phyloP scores from a whole-genome alignment of 73 alveolate genomes.

The Tetrahymena malaccensis region DNA sequence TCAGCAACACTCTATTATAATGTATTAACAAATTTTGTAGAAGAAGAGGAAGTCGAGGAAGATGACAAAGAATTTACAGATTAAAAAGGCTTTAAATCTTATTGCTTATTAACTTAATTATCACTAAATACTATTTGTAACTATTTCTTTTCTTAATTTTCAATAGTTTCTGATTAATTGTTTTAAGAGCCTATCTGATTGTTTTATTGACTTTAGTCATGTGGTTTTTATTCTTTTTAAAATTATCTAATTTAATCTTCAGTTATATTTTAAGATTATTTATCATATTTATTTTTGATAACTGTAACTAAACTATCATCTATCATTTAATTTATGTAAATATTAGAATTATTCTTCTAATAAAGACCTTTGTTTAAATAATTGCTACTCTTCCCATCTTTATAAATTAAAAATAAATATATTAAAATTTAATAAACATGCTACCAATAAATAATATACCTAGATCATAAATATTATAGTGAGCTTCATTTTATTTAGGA shows the following conservation, averaged over 20 bases:
- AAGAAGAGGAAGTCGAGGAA: neutral
- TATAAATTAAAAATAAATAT: too few species aligned
- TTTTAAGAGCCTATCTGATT: neutral
- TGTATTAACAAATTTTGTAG: neutral
- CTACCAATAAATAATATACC: neutral
- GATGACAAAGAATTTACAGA: neutral
- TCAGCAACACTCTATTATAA: neutral
- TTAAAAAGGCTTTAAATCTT: neutral
- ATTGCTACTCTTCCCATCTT: neutral
- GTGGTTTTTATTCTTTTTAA: neutral
- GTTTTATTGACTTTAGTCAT: neutral
- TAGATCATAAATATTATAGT: neutral
- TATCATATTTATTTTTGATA: neutral
- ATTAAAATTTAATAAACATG: too few species aligned
- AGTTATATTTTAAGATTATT: neutral
- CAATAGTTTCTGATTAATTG: neutral
- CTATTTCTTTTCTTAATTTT: neutral
- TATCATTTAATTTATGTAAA: too few species aligned
- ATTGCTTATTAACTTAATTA: neutral
- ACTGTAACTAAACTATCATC: neutral
- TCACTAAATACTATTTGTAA: neutral
- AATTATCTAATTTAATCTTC: neutral
- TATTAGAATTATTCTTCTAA: neutral
- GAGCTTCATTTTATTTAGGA: neutral
- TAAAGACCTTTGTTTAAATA: neutral